Evolutionary conservation across 352 stramenopile genomes (phyloP).

Genomic region (Phytophthora hybrid): DNA sequence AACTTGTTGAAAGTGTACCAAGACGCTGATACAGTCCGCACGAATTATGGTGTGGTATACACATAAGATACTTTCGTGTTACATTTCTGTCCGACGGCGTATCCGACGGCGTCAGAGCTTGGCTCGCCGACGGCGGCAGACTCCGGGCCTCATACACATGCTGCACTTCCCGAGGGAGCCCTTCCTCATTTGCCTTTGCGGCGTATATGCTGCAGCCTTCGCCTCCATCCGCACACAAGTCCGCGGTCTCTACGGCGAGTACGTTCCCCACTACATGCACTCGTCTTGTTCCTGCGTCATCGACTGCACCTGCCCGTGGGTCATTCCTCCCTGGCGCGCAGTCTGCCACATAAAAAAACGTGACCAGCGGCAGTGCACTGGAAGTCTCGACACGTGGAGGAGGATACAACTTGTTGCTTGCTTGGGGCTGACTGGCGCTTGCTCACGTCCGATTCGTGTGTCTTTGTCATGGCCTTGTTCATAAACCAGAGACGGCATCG

Average conservation of each 20-base stretch:
- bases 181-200: constrained; percentile 58
- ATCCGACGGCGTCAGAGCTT: constrained; percentile 5
- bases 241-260: constrained; percentile 80
- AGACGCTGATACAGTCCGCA: too few relatives aligned
- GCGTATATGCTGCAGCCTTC: constrained; percentile 71
- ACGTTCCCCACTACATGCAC: constrained; percentile 30
- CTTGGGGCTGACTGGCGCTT: constrained; percentile 1
- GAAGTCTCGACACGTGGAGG: constrained; percentile 4
- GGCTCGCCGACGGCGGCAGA: constrained; percentile 11
- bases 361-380: neutral
- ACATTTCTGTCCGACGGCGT: constrained; percentile 23
- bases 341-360: neutral
- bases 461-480: constrained; percentile 25
- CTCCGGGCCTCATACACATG: constrained; percentile 8
- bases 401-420: neutral
- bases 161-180: constrained; percentile 44
- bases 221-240: constrained; percentile 85
- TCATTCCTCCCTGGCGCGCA: too few relatives aligned
- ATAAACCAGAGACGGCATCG: constrained; percentile 57
- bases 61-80: neutral
- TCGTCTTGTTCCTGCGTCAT: constrained; percentile 22
- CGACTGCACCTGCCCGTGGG: too few relatives aligned
- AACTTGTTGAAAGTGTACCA: too few relatives aligned
- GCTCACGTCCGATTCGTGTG: constrained; percentile 13
- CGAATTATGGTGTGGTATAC: neutral